A percentile compares a stretch with the other conserved stretches of the same genome.
Conservation (phyloP, 768 basidiomycete genomes). For the Amanita brunnescens region DNA sequence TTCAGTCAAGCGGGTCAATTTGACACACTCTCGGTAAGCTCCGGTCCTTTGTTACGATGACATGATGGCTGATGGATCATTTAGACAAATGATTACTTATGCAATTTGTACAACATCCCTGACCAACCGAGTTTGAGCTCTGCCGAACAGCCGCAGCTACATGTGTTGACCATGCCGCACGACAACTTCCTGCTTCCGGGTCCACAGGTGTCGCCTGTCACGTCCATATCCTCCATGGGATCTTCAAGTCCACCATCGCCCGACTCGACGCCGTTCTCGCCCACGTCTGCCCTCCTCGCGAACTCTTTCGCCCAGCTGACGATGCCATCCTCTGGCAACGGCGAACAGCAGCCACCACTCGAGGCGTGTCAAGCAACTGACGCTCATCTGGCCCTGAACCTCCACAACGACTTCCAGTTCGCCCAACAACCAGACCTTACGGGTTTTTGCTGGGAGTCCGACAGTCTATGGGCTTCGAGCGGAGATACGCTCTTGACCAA, state of each 20-base stretch:
- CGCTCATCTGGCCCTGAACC: slow-evolving; percentile 12
- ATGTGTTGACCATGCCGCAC: slow-evolving; percentile 35
- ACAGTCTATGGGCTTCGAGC: slow-evolving; percentile 23
- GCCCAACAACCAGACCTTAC: slow-evolving; percentile 28
- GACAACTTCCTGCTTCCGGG: slow-evolving; percentile 31
- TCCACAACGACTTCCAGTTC: slow-evolving; percentile 28
- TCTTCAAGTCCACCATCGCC: slow-evolving; percentile 48
- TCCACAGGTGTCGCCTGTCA: slow-evolving; percentile 39
- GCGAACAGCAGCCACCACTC: slow-evolving; percentile 13
- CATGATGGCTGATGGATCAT: neutral
- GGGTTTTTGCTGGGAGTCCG: slow-evolving; percentile 27
- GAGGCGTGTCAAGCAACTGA: slow-evolving; percentile 12
- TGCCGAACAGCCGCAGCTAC: slow-evolving; percentile 19
- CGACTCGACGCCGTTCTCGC: slow-evolving; percentile 41
- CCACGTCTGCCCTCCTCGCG: slow-evolving; percentile 24
- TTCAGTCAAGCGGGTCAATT: slow-evolving; percentile 31
- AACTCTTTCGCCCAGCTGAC: slow-evolving; percentile 20
- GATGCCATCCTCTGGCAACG: slow-evolving; percentile 12
- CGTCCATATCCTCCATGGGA: slow-evolving; percentile 25
- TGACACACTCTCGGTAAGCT: slow-evolving; percentile 38
- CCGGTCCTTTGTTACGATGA: neutral
- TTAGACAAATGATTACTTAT: slow-evolving; percentile 43
- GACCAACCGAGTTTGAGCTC: neutral
- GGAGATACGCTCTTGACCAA: slow-evolving; percentile 31
- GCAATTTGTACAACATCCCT: slow-evolving; percentile 35